These are phyloP conservation scores for Dalbergia oliveri DNA, from an alignment of 306 rosid genomes.

Conservation along the genomic window DNA sequence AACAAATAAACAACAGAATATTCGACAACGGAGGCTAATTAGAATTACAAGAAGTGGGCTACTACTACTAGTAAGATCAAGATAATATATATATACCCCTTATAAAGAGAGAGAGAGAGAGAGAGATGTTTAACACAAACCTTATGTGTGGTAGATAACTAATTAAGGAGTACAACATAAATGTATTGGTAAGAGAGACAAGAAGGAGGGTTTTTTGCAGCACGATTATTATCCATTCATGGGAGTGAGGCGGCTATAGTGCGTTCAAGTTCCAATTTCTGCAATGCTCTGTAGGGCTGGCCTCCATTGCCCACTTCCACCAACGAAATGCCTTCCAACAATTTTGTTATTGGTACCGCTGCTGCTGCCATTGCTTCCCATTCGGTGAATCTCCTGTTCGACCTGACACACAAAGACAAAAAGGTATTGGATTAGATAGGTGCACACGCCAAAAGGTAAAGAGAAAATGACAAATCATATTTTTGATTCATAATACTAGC, in stretches of 20 bases:
- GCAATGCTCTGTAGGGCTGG: slow-evolving; percentile 95
- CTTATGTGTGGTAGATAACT: slow-evolving; percentile 21
- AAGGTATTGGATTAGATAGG: slow-evolving; percentile 22
- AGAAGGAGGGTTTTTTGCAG: not conserved
- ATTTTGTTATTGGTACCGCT: slow-evolving; percentile 43
- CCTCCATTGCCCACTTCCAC: slow-evolving; percentile 83
- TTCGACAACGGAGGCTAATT: not conserved
- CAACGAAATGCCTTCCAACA: slow-evolving; percentile 64
- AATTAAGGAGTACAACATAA: slow-evolving; percentile 9
- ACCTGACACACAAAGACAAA: slow-evolving; percentile 43
- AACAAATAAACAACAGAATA: slow-evolving; percentile 2
- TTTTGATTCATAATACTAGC: slow-evolving; percentile 25
- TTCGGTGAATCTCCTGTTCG: slow-evolving; percentile 58
- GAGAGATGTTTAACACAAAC: slow-evolving; percentile 39
- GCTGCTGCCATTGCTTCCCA: slow-evolving; percentile 50
- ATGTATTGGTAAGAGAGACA: slow-evolving; percentile 39
- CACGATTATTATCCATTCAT: slow-evolving; percentile 40
- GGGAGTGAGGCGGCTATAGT: slow-evolving; percentile 8
- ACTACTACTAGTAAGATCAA: slow-evolving; percentile 21
- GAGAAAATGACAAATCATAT: slow-evolving; percentile 42
- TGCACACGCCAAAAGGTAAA: slow-evolving; percentile 31
- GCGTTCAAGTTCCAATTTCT: slow-evolving; percentile 79
- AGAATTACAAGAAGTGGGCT: slow-evolving; percentile 7
- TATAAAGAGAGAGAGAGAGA: not conserved
- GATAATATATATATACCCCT: too few species aligned